A percentile compares a stretch with the other conserved stretches of the same genome.
Conservation (phyloP, 2,329 filamentous ascomycete species). For the Laburnicola sp. region DNA sequence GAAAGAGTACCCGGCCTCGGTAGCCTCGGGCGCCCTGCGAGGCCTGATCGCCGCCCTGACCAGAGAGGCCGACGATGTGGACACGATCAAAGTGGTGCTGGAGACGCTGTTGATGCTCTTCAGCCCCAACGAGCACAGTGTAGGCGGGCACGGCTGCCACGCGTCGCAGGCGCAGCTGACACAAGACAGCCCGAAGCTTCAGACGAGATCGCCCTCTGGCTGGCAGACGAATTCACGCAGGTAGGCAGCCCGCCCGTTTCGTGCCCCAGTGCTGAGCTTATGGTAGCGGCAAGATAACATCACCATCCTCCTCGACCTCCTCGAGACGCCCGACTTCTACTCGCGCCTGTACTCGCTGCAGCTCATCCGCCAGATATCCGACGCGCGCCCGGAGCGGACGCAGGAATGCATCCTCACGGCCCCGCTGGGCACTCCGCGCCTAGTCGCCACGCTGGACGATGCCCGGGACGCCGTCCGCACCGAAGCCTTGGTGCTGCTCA, state of each 20-base stretch:
- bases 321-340: constrained; percentile 87
- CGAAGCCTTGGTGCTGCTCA: constrained; percentile 80
- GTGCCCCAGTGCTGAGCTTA: constrained; percentile 54
- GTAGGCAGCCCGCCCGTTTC: constrained; percentile 48
- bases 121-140: constrained; percentile 65
- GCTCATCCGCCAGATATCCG: constrained; percentile 81
- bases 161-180: not conserved
- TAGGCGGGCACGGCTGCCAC: not conserved
- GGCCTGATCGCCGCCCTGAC: constrained; percentile 82
- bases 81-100: constrained; percentile 91
- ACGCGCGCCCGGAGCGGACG: constrained; percentile 83
- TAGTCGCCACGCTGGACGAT: constrained; percentile 85
- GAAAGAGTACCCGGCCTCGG: constrained; percentile 93
- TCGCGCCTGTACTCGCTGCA: constrained; percentile 89
- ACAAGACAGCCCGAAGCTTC: constrained; percentile 80
- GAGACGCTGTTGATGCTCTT: constrained; percentile 97
- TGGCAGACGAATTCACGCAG: constrained; percentile 97
- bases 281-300: constrained; percentile 89
- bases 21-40: constrained; percentile 88
- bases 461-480: constrained; percentile 83
- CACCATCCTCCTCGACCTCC: constrained; percentile 81
- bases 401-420: constrained; percentile 92
- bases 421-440: constrained; percentile 81
- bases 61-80: constrained; percentile 90
- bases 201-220: constrained; percentile 92